These are phyloP conservation scores for Naegleria lovaniensis DNA, from an alignment of 208 protist species.

Conservation along the genomic window DNA sequence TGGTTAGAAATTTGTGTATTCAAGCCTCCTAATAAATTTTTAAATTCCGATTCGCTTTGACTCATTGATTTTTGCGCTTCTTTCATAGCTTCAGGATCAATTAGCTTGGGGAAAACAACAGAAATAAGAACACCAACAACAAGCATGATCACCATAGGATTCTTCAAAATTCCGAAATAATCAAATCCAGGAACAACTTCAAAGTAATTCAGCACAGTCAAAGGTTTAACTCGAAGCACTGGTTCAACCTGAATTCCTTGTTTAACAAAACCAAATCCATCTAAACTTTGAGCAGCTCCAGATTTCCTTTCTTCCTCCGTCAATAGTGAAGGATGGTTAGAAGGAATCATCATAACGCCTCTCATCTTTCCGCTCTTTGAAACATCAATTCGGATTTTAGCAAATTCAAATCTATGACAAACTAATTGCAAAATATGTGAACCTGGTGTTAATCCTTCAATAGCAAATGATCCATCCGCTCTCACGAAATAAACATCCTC, in stretches of 20 bases:
- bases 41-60: not conserved
- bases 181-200: not conserved
- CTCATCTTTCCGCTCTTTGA: constrained; percentile 8
- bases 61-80: not conserved
- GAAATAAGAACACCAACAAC: not conserved
- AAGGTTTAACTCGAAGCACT: not conserved
- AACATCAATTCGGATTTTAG: not conserved
- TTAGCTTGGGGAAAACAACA: not conserved
- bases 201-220: not conserved
- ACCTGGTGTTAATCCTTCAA: not conserved
- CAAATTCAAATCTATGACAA: not conserved
- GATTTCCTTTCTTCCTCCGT: not conserved
- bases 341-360: not conserved
- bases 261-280: constrained; percentile 1
- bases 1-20: not conserved
- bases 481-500: not conserved
- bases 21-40: not conserved
- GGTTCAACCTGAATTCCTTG: not conserved
- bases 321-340: not conserved
- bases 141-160: constrained; percentile 16
- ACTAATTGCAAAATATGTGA: not conserved
- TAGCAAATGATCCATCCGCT: not conserved
- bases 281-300: not conserved
- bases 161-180: not conserved
- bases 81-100: constrained; percentile 23